Conservation (phyloP, 1,139 yeast genomes). For the Diutina pseudorugosa region DNA sequence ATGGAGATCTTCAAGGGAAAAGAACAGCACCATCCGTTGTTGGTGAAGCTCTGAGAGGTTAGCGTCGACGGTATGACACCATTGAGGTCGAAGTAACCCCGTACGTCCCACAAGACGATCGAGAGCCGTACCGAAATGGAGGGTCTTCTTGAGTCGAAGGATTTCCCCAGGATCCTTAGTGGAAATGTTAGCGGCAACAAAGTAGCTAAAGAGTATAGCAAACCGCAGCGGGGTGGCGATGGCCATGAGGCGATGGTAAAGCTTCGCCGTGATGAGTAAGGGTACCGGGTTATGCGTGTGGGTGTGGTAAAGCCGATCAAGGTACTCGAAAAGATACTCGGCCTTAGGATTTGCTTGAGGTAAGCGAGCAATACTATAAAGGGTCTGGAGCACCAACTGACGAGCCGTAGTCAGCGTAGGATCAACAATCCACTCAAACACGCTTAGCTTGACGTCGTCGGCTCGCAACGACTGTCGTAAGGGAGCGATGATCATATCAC, state of each 20-base stretch:
- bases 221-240: slow-evolving; percentile 13
- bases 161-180: slow-evolving; percentile 12
- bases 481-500: neutral
- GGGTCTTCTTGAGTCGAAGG: slow-evolving; percentile 13
- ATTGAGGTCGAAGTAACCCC: slow-evolving; percentile 23
- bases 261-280: slow-evolving; percentile 11
- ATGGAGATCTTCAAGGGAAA: slow-evolving; percentile 17
- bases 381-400: neutral
- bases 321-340: slow-evolving; percentile 14
- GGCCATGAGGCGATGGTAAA: slow-evolving; percentile 14
- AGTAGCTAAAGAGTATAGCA: slow-evolving; percentile 19
- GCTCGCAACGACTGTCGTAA: neutral
- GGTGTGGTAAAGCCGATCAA: slow-evolving; percentile 12
- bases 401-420: neutral
- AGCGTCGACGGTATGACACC: slow-evolving; percentile 21
- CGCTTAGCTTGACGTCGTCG: neutral
- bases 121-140: slow-evolving; percentile 18
- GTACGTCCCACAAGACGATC: slow-evolving; percentile 25
- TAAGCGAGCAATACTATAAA: neutral
- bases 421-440: neutral
- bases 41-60: slow-evolving; percentile 13
- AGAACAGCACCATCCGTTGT: slow-evolving; percentile 20
- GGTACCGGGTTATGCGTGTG: slow-evolving; percentile 16
- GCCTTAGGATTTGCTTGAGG: neutral
- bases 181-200: slow-evolving; percentile 24